Evolutionary conservation across 441 rosid genomes (phyloP), one percentile per base, ranked within the genome.

Genomic region (Gossypium aridum): DNA sequence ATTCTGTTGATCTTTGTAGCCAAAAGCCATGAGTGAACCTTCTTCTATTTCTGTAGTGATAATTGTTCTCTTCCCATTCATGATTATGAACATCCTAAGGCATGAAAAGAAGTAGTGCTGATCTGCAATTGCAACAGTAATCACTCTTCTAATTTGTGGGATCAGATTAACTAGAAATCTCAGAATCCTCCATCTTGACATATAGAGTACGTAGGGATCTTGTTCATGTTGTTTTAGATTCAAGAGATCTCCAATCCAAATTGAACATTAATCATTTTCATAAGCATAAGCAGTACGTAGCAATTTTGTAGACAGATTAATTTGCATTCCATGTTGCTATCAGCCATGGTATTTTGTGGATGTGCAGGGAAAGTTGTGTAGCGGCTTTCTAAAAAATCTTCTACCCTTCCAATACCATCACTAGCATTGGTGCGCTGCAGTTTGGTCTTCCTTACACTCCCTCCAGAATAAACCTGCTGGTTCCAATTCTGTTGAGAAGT

Each of bases 131-230:
- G 78, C 84, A 14, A 85, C 87, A 43, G 83, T 64, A 47, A 85
- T 68, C 3, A 47, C 45, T 39, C 60, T 67, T 84, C 20, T 78
- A 84, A 28, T 62, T 79, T n/a, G 61, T 53, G 57, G 57, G 57
- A 53, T 19, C 17, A 53, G 22, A 53, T 16, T 53, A 19, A 53
- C 57, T 53, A 53, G 57, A 53, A 72, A 87, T 62, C 62, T 77
- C 94, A 0, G 93, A 89, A 76, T 80, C 0, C 0, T 89, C 89
- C 0, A 89, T 88, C 76, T 85, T 84, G 67, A 91, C 76, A 64
- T 83, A 77, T n/a, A 88, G 51, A 13, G n/a, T n/a, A n/a, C n/a
- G n/a, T n/a, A n/a, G 4, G 74, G 81, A 72, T 68, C 84, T 53
- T 53, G 57, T 53, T 19, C 22, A 16, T n/a, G 22, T 53, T 53